These are phyloP conservation scores for Pichia rugopelliculosa DNA, from an alignment of 805 yeast genomes.

Conservation along the genomic window DNA sequence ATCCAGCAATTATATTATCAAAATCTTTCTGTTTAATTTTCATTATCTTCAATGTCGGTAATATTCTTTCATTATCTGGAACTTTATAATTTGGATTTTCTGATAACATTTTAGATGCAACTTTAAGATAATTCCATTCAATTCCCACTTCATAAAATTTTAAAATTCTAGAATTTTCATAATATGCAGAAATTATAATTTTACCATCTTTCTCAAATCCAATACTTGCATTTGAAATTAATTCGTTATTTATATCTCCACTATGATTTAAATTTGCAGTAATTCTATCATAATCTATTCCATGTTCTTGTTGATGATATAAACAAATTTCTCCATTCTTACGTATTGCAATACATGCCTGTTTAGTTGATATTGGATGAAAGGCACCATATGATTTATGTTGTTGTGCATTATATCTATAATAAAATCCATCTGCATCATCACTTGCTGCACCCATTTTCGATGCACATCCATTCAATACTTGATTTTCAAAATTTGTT, in stretches of 20 bases:
- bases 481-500: constrained; percentile 19
- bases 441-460: constrained; percentile 29
- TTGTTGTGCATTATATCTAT: constrained; percentile 52
- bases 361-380: constrained; percentile 62
- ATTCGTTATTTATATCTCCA: constrained; percentile 11
- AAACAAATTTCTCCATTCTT: constrained; percentile 52
- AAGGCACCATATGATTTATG: constrained; percentile 51
- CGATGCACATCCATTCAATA: constrained; percentile 30
- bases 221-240: constrained; percentile 35
- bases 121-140: constrained; percentile 50
- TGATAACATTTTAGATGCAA: constrained; percentile 39
- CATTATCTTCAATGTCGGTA: constrained; percentile 34
- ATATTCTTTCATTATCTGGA: constrained; percentile 36
- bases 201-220: constrained; percentile 45
- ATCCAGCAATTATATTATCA: constrained; percentile 9
- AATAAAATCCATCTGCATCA: constrained; percentile 30
- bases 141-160: constrained; percentile 36
- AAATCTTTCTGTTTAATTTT: constrained; percentile 25
- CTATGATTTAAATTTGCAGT: constrained; percentile 27
- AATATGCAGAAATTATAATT: constrained; percentile 37
- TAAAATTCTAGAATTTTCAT: constrained; percentile 30
- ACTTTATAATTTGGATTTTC: constrained; percentile 44
- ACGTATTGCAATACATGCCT: constrained; percentile 63
- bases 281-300: constrained; percentile 46
- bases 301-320: constrained; percentile 59